A percentile compares a stretch with the other conserved stretches of the same genome.
phyloP scores from a whole-genome alignment of 1,284 basidiomycete species.

The Hemileia vastatrix region DNA sequence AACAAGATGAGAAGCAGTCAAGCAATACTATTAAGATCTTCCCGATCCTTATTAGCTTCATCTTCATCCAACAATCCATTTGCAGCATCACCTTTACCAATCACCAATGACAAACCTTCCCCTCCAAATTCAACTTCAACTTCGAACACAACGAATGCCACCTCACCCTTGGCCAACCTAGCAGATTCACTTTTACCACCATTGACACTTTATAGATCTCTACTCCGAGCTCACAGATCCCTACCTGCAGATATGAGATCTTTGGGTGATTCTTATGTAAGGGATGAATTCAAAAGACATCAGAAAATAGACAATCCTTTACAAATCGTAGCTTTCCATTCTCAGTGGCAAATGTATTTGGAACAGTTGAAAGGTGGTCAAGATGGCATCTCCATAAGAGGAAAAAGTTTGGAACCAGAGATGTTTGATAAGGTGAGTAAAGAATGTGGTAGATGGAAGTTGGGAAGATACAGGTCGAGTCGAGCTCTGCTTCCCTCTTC shows the following conservation, averaged over 20 bases:
- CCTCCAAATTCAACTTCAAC: not conserved
- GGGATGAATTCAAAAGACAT: slow-evolving; percentile 41
- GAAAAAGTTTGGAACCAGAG: no score
- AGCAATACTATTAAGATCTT: not conserved
- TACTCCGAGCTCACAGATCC: slow-evolving; percentile 35
- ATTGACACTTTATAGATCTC: slow-evolving; percentile 35
- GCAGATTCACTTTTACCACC: slow-evolving; percentile 33
- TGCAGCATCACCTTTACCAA: not conserved
- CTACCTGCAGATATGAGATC: slow-evolving; percentile 39
- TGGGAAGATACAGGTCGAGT: no score
- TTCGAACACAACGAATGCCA: not conserved
- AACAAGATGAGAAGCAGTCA: not conserved
- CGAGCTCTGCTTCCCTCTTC: no score
- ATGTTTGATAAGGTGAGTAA: no score
- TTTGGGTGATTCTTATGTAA: slow-evolving; percentile 41
- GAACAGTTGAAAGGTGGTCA: no score
- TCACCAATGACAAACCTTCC: not conserved
- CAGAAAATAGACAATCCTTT: no score
- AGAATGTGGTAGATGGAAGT: no score
- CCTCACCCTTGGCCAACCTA: slow-evolving; percentile 4
- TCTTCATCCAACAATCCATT: not conserved
- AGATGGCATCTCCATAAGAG: no score
- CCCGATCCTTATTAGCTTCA: not conserved
- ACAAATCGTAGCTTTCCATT: no score
- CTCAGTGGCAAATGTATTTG: no score